Conservation (phyloP, 129 eudicot genomes). For the Flaveria ramosissima region DNA sequence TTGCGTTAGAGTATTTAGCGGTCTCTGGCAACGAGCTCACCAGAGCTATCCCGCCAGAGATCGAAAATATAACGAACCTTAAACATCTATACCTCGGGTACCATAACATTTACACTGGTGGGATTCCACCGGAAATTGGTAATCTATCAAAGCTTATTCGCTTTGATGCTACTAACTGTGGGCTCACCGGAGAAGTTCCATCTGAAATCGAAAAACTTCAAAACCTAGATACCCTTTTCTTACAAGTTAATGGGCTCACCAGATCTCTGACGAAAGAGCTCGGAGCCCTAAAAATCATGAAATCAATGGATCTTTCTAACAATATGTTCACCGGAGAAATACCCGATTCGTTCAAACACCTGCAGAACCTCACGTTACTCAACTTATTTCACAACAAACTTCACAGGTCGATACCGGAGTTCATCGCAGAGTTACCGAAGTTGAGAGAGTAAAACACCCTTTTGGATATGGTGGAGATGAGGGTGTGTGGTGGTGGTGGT, state of each 20-base stretch:
- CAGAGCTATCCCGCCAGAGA: conserved; percentile 63
- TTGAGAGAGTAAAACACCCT: not conserved
- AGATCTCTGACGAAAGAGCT: conserved; percentile 62
- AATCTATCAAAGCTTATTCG: conserved; percentile 43
- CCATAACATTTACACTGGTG: too few relatives aligned
- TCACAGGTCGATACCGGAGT: conserved; percentile 80
- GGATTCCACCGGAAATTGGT: too few relatives aligned
- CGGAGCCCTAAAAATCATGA: conserved; percentile 55
- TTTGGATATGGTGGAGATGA: too few relatives aligned
- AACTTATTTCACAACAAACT: conserved; percentile 79
- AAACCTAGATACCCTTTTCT: conserved; percentile 72
- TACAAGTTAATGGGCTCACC: conserved; percentile 67
- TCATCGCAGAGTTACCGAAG: conserved; percentile 68
- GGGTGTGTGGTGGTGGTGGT: too few relatives aligned
- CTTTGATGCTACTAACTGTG: conserved; percentile 84
- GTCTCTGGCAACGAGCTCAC: conserved; percentile 85
- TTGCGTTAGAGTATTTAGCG: conserved; percentile 66
- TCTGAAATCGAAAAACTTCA: conserved; percentile 58
- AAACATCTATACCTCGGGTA: too few relatives aligned
- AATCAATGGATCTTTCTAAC: conserved; percentile 84
- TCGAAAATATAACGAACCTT: conserved; percentile 28
- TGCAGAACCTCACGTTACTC: conserved; percentile 59
- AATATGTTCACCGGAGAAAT: conserved; percentile 72
- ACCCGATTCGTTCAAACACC: conserved; percentile 49
- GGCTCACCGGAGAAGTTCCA: conserved; percentile 73